Percentiles rank a stretch among this genome's conserved stretches.
Evolutionary conservation across 2,329 filamentous ascomycete species (phyloP).

Genomic region (Penicillium italicum): DNA sequence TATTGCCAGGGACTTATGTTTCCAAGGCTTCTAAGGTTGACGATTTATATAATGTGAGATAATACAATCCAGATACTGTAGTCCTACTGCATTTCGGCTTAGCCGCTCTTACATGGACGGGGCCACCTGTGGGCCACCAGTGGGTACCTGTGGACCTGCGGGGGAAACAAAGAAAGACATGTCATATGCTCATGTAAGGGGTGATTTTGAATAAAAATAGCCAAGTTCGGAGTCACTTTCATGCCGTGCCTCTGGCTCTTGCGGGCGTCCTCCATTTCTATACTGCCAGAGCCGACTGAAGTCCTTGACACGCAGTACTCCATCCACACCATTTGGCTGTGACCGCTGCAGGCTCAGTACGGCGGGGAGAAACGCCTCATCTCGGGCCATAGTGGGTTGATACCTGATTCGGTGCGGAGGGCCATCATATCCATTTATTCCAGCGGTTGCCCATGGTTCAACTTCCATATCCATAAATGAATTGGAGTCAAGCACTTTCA

Average conservation of each 20-base stretch:
- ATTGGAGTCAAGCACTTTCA: constrained; percentile 29
- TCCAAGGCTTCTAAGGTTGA: no score
- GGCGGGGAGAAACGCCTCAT: constrained; percentile 14
- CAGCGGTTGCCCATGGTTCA: constrained; percentile 11
- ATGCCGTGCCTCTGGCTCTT: constrained; percentile 1
- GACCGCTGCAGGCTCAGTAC: neutral
- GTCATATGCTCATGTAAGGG: neutral
- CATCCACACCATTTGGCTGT: neutral
- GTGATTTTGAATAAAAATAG: neutral
- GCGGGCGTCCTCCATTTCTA: constrained; percentile 33
- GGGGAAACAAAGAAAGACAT: neutral
- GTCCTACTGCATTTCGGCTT: no score
- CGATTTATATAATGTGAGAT: no score
- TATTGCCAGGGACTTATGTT: no score
- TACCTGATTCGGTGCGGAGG: neutral
- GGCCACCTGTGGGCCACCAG: no score
- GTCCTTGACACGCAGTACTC: constrained; percentile 30
- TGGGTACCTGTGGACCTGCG: no score
- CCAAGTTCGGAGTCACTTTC: neutral
- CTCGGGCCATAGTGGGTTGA: constrained; percentile 5
- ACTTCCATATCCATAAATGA: constrained; percentile 36
- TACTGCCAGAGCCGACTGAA: constrained; percentile 42
- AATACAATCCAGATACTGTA: no score
- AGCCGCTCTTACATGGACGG: no score
- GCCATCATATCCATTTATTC: neutral